phyloP scores from a whole-genome alignment of 768 basidiomycete genomes.

The Serendipita indica region DNA sequence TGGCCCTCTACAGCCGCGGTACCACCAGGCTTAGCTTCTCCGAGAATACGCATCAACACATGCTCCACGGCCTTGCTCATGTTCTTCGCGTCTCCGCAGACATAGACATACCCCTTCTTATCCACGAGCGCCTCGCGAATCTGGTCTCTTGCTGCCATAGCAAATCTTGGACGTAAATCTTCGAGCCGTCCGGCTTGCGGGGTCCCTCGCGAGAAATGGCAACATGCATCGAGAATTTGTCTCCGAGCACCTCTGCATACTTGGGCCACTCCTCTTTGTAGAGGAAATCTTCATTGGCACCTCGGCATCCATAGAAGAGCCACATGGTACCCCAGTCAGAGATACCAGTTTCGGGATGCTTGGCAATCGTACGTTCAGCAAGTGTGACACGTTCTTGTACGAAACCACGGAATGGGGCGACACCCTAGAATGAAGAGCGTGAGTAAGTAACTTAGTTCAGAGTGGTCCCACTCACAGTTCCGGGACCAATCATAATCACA shows the following conservation, averaged over 20 bases:
- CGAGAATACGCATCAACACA: slow-evolving; percentile 64
- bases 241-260: slow-evolving; percentile 72
- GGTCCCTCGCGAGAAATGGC: slow-evolving; percentile 82
- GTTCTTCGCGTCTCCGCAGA: slow-evolving; percentile 90
- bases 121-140: slow-evolving; percentile 82
- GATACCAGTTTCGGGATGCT: slow-evolving; percentile 87
- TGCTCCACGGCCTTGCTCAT: slow-evolving; percentile 97
- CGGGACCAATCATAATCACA: slow-evolving; percentile 97
- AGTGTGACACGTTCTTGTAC: slow-evolving; percentile 95
- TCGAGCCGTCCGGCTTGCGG: slow-evolving; percentile 71
- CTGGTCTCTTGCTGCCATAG: slow-evolving; percentile 74
- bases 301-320: slow-evolving; percentile 93
- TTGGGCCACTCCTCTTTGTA: slow-evolving; percentile 92
- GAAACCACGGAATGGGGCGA: slow-evolving; percentile 98
- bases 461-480: slow-evolving; percentile 53
- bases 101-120: slow-evolving; percentile 93
- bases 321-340: slow-evolving; percentile 91
- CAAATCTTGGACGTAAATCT: slow-evolving; percentile 98
- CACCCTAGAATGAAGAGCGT: slow-evolving; percentile 44
- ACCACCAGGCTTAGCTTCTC: slow-evolving; percentile 90
- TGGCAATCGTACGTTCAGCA: slow-evolving; percentile 85
- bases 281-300: slow-evolving; percentile 75
- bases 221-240: slow-evolving; percentile 76
- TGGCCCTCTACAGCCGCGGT: slow-evolving; percentile 67
- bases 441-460: slow-evolving; percentile 6